Percentiles rank a stretch among this genome's conserved stretches.
phyloP scores from a whole-genome alignment of 106 monocot species.

The Dendrobium officinale region DNA sequence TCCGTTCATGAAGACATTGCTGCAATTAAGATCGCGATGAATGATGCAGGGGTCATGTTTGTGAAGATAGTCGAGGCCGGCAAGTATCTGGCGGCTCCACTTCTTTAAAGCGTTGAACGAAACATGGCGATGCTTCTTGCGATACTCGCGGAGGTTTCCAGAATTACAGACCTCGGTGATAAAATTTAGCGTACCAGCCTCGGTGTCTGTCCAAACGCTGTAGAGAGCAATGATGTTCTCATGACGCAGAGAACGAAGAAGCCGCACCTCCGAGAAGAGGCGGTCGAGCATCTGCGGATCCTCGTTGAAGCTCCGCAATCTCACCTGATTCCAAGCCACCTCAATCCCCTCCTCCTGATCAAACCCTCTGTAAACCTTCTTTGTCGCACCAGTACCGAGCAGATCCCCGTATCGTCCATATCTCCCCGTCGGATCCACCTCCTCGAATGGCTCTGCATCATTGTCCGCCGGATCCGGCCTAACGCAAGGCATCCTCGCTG shows the following conservation, averaged over 20 bases:
- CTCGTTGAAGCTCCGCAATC: conserved; percentile 26
- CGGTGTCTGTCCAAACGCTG: conserved; percentile 16
- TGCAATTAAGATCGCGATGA: conserved; percentile 85
- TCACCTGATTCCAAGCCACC: conserved; percentile 88
- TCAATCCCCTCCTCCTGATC: conserved; percentile 84
- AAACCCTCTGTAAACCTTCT: conserved; percentile 81
- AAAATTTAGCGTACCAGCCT: conserved; percentile 53
- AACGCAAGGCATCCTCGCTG: conserved; percentile 15
- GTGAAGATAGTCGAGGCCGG: conserved; percentile 71
- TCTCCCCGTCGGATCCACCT: conserved; percentile 73
- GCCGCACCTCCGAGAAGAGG: conserved; percentile 52
- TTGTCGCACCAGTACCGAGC: conserved; percentile 58
- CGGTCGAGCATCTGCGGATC: conserved; percentile 33
- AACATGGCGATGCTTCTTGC: conserved; percentile 53
- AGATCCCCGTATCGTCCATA: conserved; percentile 73
- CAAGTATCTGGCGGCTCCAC: conserved; percentile 73
- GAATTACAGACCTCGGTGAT: conserved; percentile 94
- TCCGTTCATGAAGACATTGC: conserved; percentile 91
- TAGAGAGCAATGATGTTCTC: conserved; percentile 62
- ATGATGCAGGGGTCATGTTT: conserved; percentile 80
- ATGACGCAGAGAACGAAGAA: conserved; percentile 57
- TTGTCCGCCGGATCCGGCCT: conserved; percentile 16
- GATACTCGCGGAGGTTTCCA: conserved; percentile 63
- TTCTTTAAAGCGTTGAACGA: conserved; percentile 80
- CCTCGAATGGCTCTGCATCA: conserved; percentile 71